These are phyloP conservation scores for Hordeum marinum DNA, from an alignment of 176 grass and related monocot genomes.

Conservation along the genomic window DNA sequence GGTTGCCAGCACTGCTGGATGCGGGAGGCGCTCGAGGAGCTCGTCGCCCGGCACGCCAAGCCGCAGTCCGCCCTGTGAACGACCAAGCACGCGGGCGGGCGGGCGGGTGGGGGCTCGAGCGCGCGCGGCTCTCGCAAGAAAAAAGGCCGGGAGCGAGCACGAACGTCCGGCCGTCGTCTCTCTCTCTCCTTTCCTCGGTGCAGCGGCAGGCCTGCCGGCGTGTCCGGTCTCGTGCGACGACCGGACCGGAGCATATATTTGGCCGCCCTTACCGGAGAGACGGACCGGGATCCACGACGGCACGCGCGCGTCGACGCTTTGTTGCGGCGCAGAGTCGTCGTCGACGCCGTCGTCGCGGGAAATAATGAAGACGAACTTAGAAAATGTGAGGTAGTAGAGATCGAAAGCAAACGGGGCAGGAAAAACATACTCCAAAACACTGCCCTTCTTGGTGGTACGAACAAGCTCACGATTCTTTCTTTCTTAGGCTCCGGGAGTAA, in stretches of 20 bases:
- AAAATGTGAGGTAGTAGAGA: neutral
- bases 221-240: neutral
- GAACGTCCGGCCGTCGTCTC: neutral
- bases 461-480: neutral
- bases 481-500: neutral
- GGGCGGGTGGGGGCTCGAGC: neutral
- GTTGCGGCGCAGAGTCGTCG: neutral
- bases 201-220: constrained; percentile 40
- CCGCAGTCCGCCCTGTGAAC: constrained; percentile 36
- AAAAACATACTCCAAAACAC: neutral
- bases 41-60: constrained; percentile 44
- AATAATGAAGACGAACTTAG: constrained; percentile 5
- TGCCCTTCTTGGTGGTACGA: neutral
- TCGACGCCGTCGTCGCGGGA: neutral
- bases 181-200: constrained; percentile 16
- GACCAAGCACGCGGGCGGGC: no score
- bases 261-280: constrained; percentile 41
- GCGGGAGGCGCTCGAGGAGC: constrained; percentile 65
- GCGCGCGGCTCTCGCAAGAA: neutral
- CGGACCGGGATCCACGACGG: neutral
- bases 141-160: neutral
- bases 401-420: neutral
- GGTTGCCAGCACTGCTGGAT: constrained; percentile 88
- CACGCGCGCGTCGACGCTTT: neutral
- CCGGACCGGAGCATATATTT: neutral